Percentiles rank a stretch among this genome's conserved stretches.
Conservation (phyloP, 2,329 filamentous ascomycete genomes). For the Chrysoporthe deuterocubensis region DNA sequence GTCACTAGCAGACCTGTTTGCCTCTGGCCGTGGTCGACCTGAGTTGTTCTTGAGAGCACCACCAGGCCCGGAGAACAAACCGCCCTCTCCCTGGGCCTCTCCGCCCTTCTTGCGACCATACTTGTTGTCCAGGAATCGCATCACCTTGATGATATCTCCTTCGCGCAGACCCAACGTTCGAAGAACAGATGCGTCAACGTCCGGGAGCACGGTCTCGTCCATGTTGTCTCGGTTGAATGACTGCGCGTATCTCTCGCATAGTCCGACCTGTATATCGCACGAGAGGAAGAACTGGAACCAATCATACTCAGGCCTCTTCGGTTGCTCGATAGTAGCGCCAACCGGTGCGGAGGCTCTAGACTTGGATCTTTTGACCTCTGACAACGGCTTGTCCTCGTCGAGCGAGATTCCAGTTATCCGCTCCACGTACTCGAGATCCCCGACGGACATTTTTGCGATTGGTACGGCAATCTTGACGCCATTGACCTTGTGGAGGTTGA, state of each 20-base stretch:
- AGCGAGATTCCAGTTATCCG: constrained; percentile 82
- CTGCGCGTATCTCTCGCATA: constrained; percentile 92
- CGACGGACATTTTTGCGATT: constrained; percentile 90
- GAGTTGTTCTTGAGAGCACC: constrained; percentile 93
- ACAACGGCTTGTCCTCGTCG: constrained; percentile 92
- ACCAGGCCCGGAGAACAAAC: constrained; percentile 92
- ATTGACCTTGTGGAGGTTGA: constrained; percentile 96
- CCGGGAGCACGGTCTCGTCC: constrained; percentile 89
- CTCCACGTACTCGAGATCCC: constrained; percentile 95
- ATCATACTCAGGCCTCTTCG: constrained; percentile 78
- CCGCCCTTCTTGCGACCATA: constrained; percentile 72
- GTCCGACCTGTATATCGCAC: constrained; percentile 87
- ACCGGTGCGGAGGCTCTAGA: constrained; percentile 45
- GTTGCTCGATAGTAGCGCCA: constrained; percentile 66
- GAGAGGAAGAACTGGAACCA: constrained; percentile 99
- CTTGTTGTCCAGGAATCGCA: constrained; percentile 83
- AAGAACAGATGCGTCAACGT: constrained; percentile 82
- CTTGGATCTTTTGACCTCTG: constrained; percentile 71
- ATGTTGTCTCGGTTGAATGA: constrained; percentile 91
- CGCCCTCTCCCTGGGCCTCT: constrained; percentile 49
- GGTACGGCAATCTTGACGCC: constrained; percentile 98
- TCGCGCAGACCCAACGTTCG: constrained; percentile 92
- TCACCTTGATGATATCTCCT: constrained; percentile 94
- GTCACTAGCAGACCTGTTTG: constrained; percentile 83
- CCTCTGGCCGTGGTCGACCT: constrained; percentile 84